Percentiles rank a stretch among this genome's conserved stretches.
These are phyloP conservation scores for Blastomyces silverae DNA, from an alignment of 2,329 filamentous ascomycete species.

Conservation along the genomic window DNA sequence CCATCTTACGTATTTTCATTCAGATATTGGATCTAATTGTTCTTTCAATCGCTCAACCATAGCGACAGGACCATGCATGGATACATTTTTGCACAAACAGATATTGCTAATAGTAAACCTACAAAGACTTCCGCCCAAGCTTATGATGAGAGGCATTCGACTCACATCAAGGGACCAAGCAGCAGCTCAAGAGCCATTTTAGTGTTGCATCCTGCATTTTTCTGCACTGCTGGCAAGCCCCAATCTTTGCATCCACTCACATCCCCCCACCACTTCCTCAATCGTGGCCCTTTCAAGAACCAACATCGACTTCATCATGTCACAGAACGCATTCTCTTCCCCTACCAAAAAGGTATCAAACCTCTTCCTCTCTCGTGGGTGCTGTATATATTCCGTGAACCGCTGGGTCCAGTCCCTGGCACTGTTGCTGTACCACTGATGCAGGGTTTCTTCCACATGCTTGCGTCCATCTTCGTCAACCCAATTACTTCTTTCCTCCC, in stretches of 20 bases:
- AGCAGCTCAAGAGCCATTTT: not conserved
- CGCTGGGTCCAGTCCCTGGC: constrained; percentile 7
- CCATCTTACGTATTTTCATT: too few species aligned
- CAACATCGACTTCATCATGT: constrained; percentile 23
- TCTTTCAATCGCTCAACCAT: too few species aligned
- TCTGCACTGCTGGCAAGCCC: constrained; percentile 19
- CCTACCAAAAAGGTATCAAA: constrained; percentile 19
- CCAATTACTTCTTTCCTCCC: constrained; percentile 17
- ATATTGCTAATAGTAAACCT: not conserved
- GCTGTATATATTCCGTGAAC: constrained; percentile 16
- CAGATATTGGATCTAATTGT: too few species aligned
- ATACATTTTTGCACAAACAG: not conserved
- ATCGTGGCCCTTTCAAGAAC: constrained; percentile 21
- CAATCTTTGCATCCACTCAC: constrained; percentile 24
- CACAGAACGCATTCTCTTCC: constrained; percentile 19
- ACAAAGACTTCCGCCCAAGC: not conserved
- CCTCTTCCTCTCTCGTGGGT: constrained; percentile 13
- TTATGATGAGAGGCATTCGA: not conserved
- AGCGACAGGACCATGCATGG: too few species aligned
- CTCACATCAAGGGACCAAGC: not conserved
- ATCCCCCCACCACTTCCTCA: constrained; percentile 18
- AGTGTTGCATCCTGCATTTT: constrained; percentile 17
- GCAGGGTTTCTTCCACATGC: constrained; percentile 15
- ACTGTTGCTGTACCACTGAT: constrained; percentile 14
- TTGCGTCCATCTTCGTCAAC: constrained; percentile 19